phyloP scores from a whole-genome alignment of 768 basidiomycete genomes.

The Tephrocybe rancida region DNA sequence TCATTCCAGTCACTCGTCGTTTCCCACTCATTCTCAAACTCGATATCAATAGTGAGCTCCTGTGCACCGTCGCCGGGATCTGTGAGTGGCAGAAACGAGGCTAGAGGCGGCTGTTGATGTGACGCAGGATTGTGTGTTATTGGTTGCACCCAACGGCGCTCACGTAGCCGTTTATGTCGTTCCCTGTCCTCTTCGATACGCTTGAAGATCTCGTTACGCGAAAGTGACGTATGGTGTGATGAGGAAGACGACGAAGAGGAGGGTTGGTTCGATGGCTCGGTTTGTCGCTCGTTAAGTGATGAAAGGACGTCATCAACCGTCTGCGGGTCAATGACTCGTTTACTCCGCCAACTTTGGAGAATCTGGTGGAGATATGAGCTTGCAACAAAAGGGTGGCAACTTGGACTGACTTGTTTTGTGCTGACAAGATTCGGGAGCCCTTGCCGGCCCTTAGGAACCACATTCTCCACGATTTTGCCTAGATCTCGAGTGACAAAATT shows the following conservation, averaged over 20 bases:
- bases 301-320: constrained; percentile 72
- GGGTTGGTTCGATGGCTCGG: constrained; percentile 10
- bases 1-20: constrained; percentile 91
- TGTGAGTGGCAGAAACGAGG: constrained; percentile 62
- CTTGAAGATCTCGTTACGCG: constrained; percentile 73
- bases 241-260: constrained; percentile 23
- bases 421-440: constrained; percentile 88
- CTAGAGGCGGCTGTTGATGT: constrained; percentile 46
- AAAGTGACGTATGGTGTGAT: constrained; percentile 37
- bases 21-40: constrained; percentile 91
- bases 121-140: constrained; percentile 53
- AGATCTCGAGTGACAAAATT: constrained; percentile 81
- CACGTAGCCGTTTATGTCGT: constrained; percentile 88
- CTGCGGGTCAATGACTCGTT: constrained; percentile 81
- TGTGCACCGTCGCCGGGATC: constrained; percentile 54
- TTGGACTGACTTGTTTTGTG: constrained; percentile 71
- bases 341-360: constrained; percentile 87
- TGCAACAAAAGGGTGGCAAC: not conserved
- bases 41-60: constrained; percentile 72
- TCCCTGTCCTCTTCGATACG: constrained; percentile 93
- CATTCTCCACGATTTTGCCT: constrained; percentile 72
- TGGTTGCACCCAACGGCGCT: constrained; percentile 90
- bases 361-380: constrained; percentile 50
- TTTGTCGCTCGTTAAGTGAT: constrained; percentile 49
- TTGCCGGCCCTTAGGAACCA: constrained; percentile 88